Conservation (phyloP, 1,139 yeast species). For the Magnusiomyces fungicola region DNA sequence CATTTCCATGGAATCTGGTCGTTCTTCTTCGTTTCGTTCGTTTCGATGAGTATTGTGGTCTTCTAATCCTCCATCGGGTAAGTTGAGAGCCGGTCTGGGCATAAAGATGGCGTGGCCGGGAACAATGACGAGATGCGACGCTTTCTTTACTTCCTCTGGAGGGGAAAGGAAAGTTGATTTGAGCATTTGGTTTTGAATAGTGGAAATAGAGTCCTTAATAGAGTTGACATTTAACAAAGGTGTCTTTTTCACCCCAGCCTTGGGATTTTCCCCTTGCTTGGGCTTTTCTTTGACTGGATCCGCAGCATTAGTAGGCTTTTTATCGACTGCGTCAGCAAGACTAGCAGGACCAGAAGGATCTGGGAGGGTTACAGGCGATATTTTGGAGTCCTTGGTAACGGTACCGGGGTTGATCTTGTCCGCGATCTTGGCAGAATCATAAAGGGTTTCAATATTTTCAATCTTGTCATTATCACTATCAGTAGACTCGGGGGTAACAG, state of each 20-base stretch:
- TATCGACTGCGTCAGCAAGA: background rate
- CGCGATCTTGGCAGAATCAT: background rate
- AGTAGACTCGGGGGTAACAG: too few species aligned
- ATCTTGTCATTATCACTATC: background rate
- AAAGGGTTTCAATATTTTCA: background rate
- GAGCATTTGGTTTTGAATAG: background rate
- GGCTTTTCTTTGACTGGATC: too few species aligned
- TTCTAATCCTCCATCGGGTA: constrained; percentile 19
- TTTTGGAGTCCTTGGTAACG: too few species aligned
- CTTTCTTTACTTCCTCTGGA: constrained; percentile 4
- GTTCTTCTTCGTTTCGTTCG: background rate
- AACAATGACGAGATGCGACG: constrained; percentile 41
- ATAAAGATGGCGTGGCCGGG: constrained; percentile 71
- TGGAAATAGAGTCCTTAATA: background rate
- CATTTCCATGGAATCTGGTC: background rate
- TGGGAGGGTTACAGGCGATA: too few species aligned
- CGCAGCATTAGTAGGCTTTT: background rate
- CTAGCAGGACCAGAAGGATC: background rate
- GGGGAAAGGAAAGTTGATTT: background rate
- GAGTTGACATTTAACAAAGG: background rate
- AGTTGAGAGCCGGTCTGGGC: constrained; percentile 13
- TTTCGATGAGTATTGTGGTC: constrained; percentile 25
- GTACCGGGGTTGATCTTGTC: background rate
- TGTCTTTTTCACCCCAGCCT: background rate
- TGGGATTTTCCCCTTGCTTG: background rate